Conservation (phyloP, 2,329 filamentous ascomycete species). For the Rutstroemia sp. region DNA sequence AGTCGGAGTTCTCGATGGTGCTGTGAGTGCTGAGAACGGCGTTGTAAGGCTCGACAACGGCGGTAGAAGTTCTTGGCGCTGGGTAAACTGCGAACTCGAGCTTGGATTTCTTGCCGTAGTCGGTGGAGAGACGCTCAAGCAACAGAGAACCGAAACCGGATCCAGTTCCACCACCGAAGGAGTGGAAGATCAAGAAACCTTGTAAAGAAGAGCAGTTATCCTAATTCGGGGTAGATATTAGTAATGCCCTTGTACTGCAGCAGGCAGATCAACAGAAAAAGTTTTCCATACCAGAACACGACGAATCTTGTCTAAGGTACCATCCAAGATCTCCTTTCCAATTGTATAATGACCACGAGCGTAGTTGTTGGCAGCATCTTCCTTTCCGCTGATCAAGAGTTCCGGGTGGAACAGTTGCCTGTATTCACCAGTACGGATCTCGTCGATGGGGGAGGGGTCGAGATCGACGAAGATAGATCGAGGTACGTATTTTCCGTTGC, state of each 20-base stretch:
- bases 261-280: not conserved
- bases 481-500: conserved; percentile 58
- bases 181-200: conserved; percentile 63
- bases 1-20: conserved; percentile 62
- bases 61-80: conserved; percentile 54
- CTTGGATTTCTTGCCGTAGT: conserved; percentile 63
- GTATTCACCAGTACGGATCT: conserved; percentile 57
- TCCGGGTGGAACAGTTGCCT: conserved; percentile 60
- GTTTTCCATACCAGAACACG: conserved; percentile 47
- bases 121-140: conserved; percentile 54
- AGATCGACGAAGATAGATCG: conserved; percentile 61
- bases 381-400: conserved; percentile 59
- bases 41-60: conserved; percentile 64
- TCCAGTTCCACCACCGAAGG: conserved; percentile 60
- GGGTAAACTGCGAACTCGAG: conserved; percentile 61
- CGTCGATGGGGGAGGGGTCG: conserved; percentile 60
- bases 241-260: not conserved
- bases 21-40: conserved; percentile 49
- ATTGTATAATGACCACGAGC: conserved; percentile 63
- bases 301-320: conserved; percentile 56
- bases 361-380: conserved; percentile 65
- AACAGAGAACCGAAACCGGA: conserved; percentile 60
- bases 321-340: conserved; percentile 59
- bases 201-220: conserved; percentile 61
- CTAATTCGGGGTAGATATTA: conserved; percentile 23